Base-by-base conservation (phyloP, 1,284 basidiomycete genomes). In the Taiwanofungus camphoratus region DNA sequence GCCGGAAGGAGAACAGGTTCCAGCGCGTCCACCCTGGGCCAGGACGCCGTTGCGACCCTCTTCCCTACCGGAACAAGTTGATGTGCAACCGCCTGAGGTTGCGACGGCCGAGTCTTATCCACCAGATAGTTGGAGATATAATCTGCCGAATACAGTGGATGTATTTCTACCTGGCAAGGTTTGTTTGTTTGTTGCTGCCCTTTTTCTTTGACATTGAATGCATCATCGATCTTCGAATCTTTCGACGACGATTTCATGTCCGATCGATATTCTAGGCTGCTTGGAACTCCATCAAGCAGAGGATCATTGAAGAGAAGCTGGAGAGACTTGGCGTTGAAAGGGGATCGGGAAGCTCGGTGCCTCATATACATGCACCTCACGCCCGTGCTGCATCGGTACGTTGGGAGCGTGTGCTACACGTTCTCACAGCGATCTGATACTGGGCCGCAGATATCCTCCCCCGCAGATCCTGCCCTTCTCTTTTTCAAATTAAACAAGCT, bases 131-230 rank as follows among this genome's bases (percentile, higher is more conserved):
- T 77, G 70, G 71, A 69, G 78, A 48, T 54, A 58, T 31, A 58
- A 68, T 41, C 63, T 87, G 27, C 87, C 86, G 2, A 60, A 70
- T 47, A 76, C 77, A 1, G 69, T 90, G 33, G 86, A 87, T 52
- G 86, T 90, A 20, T 89, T 87, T 58, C 66, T 90, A 26, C 87
- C 87, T n/a, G 82, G 82, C 46, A 85, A 82, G 76, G 87, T 87
- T 44, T 38, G 68, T 59, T 13, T 35, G 21, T 40, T 41, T 39
- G 19, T 44, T n/a, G n/a, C n/a, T n/a, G n/a, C n/a, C n/a, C n/a
- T n/a, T n/a, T n/a, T n/a, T n/a, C n/a, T n/a, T n/a, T n/a, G n/a
- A n/a, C n/a, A n/a, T n/a, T n/a, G n/a, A n/a, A n/a, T n/a, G n/a
- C n/a, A n/a, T n/a, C n/a, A n/a, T n/a, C n/a, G n/a, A n/a, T n/a